Evolutionary conservation across 805 yeast genomes (phyloP).

Genomic region (Clavispora santaluciae): DNA sequence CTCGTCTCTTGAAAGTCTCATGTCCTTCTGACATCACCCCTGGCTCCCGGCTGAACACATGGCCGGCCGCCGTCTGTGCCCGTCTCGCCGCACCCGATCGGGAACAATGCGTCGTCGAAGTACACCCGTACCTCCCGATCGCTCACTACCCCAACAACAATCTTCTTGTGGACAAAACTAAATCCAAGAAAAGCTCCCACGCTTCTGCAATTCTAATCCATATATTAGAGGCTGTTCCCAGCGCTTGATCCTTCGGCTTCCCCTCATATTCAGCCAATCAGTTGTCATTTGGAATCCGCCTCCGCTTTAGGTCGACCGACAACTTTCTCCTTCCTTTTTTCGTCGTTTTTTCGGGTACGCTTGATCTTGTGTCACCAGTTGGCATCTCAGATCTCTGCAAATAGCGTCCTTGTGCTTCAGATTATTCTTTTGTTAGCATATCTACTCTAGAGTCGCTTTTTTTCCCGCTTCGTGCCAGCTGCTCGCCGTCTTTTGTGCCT

Average conservation of each 20-base stretch:
- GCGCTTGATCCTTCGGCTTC: background rate
- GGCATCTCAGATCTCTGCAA: background rate
- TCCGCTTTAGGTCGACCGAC: background rate
- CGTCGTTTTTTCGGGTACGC: background rate
- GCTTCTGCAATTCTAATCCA: background rate
- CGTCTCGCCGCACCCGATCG: background rate
- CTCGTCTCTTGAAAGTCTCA: no score
- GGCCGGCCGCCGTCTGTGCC: background rate
- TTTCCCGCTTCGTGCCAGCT: background rate
- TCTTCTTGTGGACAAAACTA: background rate
- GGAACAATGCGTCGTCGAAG: background rate
- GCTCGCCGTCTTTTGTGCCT: background rate
- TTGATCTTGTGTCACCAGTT: background rate
- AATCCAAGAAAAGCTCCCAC: background rate
- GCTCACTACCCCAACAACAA: background rate
- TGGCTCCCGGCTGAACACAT: no score
- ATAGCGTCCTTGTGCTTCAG: no score
- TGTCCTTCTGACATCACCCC: no score
- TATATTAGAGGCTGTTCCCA: background rate
- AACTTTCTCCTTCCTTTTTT: background rate
- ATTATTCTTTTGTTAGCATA: no score
- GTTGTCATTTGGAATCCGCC: background rate
- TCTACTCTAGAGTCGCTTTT: background rate
- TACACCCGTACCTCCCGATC: conserved; percentile 1
- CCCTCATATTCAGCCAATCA: background rate